These are phyloP conservation scores for Phialocephala sp. DNA, from an alignment of 2,329 filamentous ascomycete genomes.

Conservation along the genomic window DNA sequence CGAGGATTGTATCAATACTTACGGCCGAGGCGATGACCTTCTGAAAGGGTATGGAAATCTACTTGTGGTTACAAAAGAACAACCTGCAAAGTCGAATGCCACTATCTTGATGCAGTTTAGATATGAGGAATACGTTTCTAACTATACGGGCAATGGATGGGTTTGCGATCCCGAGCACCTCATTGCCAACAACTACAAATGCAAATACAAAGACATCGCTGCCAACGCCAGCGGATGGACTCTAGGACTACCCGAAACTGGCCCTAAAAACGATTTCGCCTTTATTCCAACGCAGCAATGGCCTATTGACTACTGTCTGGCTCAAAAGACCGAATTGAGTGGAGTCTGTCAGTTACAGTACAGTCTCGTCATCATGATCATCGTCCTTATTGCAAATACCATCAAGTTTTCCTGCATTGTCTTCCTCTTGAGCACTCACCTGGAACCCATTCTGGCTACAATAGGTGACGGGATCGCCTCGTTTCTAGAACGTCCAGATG, in stretches of 20 bases:
- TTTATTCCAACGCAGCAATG: slow-evolving; percentile 22
- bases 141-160: slow-evolving; percentile 35
- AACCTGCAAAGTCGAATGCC: slow-evolving; percentile 21
- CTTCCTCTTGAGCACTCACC: slow-evolving; percentile 19
- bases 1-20: slow-evolving; percentile 32
- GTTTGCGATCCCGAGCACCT: slow-evolving; percentile 31
- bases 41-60: slow-evolving; percentile 28
- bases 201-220: slow-evolving; percentile 28
- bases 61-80: slow-evolving; percentile 31
- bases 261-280: not conserved
- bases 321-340: slow-evolving; percentile 18
- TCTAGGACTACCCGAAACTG: slow-evolving; percentile 17
- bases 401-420: slow-evolving; percentile 30
- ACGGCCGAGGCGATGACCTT: slow-evolving; percentile 25
- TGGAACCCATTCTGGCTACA: slow-evolving; percentile 39
- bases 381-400: slow-evolving; percentile 25
- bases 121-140: slow-evolving; percentile 30
- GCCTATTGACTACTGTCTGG: slow-evolving; percentile 35
- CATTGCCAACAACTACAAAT: slow-evolving; percentile 28
- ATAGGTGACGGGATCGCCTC: slow-evolving; percentile 47
- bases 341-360: slow-evolving; percentile 33
- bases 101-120: slow-evolving; percentile 31
- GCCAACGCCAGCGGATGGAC: slow-evolving; percentile 29
- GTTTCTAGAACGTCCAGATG: slow-evolving; percentile 44
- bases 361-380: slow-evolving; percentile 32